Conservation (phyloP, 2,329 filamentous ascomycete genomes). For the Exophiala viscosa region DNA sequence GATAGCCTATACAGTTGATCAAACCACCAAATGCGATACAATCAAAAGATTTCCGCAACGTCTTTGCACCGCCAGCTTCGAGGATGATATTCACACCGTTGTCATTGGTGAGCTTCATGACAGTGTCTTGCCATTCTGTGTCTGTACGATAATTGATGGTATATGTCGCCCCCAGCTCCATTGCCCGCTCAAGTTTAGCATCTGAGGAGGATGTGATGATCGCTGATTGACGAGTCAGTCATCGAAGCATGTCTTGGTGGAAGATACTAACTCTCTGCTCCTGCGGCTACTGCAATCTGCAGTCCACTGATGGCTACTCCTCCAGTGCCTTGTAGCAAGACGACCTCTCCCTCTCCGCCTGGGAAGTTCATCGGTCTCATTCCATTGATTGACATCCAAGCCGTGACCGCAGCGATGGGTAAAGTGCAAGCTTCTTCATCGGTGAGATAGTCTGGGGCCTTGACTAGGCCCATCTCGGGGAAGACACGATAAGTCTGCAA, state of each 20-base stretch:
- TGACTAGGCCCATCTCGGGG: constrained; percentile 40
- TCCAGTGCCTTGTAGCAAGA: constrained; percentile 46
- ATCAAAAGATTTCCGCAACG: constrained; percentile 45
- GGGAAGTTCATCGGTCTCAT: constrained; percentile 43
- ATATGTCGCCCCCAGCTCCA: constrained; percentile 42
- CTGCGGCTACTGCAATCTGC: constrained; percentile 47
- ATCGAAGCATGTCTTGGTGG: constrained; percentile 33
- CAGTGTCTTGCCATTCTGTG: constrained; percentile 46
- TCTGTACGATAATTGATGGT: constrained; percentile 50
- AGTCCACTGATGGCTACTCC: constrained; percentile 46
- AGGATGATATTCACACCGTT: constrained; percentile 44
- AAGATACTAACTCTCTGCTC: constrained; percentile 44
- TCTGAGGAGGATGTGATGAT: constrained; percentile 53
- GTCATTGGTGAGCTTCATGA: constrained; percentile 42
- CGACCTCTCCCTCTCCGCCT: constrained; percentile 42
- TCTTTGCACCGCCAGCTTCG: constrained; percentile 42
- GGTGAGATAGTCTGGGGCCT: constrained; percentile 41
- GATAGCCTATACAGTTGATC: constrained; percentile 32
- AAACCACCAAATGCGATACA: constrained; percentile 46
- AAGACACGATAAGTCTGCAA: constrained; percentile 44
- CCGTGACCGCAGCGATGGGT: constrained; percentile 48
- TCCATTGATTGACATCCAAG: constrained; percentile 49
- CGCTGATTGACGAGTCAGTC: constrained; percentile 31
- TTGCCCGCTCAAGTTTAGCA: constrained; percentile 42
- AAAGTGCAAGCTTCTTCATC: constrained; percentile 40